These are phyloP conservation scores for Linum lewisii DNA, from an alignment of 345 rosid species.

Conservation along the genomic window DNA sequence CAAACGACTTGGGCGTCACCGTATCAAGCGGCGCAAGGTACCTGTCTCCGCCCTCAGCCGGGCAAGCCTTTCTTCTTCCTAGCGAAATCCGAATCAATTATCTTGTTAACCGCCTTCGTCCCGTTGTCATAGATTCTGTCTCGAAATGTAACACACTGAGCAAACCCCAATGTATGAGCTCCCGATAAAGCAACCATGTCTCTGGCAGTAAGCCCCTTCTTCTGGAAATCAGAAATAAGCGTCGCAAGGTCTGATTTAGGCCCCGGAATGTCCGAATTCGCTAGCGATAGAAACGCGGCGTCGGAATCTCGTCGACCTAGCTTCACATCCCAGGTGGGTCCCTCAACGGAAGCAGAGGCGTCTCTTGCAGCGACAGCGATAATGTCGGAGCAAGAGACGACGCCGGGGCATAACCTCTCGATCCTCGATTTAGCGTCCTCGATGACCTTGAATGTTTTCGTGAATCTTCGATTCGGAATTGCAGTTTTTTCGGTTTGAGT, in stretches of 20 bases:
- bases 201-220: slow-evolving; percentile 13
- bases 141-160: slow-evolving; percentile 11
- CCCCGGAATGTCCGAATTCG: neutral
- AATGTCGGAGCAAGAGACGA: slow-evolving; percentile 22
- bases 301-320: slow-evolving; percentile 19
- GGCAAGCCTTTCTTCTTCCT: slow-evolving; percentile 14
- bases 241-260: neutral
- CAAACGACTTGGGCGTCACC: neutral
- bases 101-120: neutral
- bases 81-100: slow-evolving; percentile 14
- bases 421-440: slow-evolving; percentile 16
- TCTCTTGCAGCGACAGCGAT: slow-evolving; percentile 18
- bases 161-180: slow-evolving; percentile 10
- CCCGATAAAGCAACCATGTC: slow-evolving; percentile 22
- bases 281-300: neutral
- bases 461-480: neutral
- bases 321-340: slow-evolving; percentile 19
- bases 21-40: slow-evolving; percentile 10
- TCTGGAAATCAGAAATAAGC: slow-evolving; percentile 2
- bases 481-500: neutral
- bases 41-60: slow-evolving; percentile 1
- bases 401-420: slow-evolving; percentile 20
- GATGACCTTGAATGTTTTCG: slow-evolving; percentile 13
- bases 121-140: slow-evolving; percentile 12
- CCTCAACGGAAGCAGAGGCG: slow-evolving; percentile 14